Percentiles rank a stretch among this genome's conserved stretches.
These are phyloP conservation scores for Byssoonygena ceratinophila DNA, from an alignment of 2,329 filamentous ascomycete genomes.

Conservation along the genomic window DNA sequence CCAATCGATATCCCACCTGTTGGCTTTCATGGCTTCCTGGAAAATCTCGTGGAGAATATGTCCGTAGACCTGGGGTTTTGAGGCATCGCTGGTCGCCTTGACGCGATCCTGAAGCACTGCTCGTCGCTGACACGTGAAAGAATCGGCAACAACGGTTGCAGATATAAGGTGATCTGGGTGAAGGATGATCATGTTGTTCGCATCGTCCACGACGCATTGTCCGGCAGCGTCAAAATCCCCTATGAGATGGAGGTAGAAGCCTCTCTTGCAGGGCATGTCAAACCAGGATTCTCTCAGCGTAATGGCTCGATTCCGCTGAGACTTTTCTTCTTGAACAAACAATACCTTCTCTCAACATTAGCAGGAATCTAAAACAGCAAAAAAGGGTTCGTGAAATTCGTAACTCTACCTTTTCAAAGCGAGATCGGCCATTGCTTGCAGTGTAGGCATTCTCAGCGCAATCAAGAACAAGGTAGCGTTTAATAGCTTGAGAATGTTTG, in stretches of 20 bases:
- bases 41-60: conserved; percentile 93
- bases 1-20: conserved; percentile 65
- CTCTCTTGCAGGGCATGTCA: conserved; percentile 62
- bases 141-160: conserved; percentile 90
- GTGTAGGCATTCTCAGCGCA: conserved; percentile 59
- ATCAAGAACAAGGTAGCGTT: conserved; percentile 73
- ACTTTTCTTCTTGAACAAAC: conserved; percentile 67
- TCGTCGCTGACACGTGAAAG: conserved; percentile 79
- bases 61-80: conserved; percentile 76
- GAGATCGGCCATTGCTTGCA: conserved; percentile 49
- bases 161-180: conserved; percentile 95
- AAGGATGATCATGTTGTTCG: conserved; percentile 72
- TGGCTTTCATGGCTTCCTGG: conserved; percentile 74
- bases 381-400: too few relatives aligned
- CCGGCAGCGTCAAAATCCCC: conserved; percentile 61
- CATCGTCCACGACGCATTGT: conserved; percentile 72
- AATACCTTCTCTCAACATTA: conserved; percentile 50
- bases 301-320: conserved; percentile 55
- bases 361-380: conserved; percentile 9
- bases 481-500: conserved; percentile 60
- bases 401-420: conserved; percentile 58
- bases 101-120: conserved; percentile 91
- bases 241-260: conserved; percentile 76
- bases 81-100: conserved; percentile 75
- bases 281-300: conserved; percentile 77